Evolutionary conservation across 495 filamentous ascomycete genomes (phyloP).

Genomic region (Glutinoglossum americanum): DNA sequence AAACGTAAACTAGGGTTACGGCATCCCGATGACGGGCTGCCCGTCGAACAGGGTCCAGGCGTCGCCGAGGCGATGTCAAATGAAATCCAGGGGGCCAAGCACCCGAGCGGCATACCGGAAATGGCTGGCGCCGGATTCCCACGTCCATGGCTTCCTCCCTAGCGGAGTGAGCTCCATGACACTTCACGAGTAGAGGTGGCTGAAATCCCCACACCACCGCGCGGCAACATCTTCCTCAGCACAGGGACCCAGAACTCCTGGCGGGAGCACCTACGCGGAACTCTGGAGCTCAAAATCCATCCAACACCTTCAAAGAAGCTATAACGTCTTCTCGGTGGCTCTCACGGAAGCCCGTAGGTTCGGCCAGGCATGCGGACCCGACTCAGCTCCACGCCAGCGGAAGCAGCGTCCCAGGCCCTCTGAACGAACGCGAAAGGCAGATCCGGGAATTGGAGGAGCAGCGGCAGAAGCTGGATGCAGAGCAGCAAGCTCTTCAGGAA

Average conservation of each 20-base stretch:
- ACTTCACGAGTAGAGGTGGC: too few relatives aligned
- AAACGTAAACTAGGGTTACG: neutral
- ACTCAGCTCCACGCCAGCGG: neutral
- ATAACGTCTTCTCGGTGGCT: neutral
- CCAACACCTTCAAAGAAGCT: neutral
- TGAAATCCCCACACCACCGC: too few relatives aligned
- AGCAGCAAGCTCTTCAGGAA: neutral
- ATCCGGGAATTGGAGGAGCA: neutral
- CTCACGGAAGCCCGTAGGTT: neutral
- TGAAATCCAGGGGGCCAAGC: too few relatives aligned
- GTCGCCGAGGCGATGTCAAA: neutral
- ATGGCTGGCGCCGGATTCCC: neutral
- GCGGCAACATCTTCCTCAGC: neutral
- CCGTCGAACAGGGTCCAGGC: too few relatives aligned
- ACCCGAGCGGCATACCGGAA: neutral
- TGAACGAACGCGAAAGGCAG: neutral
- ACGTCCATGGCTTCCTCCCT: neutral
- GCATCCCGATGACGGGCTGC: neutral
- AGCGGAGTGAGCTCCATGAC: neutral
- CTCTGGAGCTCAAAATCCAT: neutral
- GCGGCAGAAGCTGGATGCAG: neutral
- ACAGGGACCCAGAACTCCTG: neutral
- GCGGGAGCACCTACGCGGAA: neutral
- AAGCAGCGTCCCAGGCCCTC: neutral
- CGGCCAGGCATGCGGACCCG: neutral